phyloP scores from a whole-genome alignment of 1,139 yeast genomes.

The Lodderomyces parapsilosis region DNA sequence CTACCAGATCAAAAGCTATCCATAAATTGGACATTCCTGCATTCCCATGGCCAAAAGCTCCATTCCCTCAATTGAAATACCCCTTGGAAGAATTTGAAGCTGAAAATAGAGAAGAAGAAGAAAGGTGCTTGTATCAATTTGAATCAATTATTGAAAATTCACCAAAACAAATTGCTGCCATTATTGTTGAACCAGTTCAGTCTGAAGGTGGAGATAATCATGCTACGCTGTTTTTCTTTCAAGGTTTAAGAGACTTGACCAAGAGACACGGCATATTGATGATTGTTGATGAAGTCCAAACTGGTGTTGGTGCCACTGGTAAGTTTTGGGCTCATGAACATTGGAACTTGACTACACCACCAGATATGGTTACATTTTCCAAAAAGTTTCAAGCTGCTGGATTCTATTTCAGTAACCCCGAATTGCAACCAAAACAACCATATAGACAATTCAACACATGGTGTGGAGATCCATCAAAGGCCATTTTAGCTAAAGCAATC shows the following conservation, averaged over 20 bases:
- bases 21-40: slow-evolving; percentile 78
- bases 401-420: slow-evolving; percentile 65
- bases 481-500: slow-evolving; percentile 62
- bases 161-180: slow-evolving; percentile 58
- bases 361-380: slow-evolving; percentile 73
- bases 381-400: slow-evolving; percentile 82
- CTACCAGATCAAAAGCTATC: slow-evolving; percentile 72
- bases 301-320: slow-evolving; percentile 76
- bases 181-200: slow-evolving; percentile 72
- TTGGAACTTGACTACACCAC: slow-evolving; percentile 61
- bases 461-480: slow-evolving; percentile 80
- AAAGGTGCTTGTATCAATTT: slow-evolving; percentile 54
- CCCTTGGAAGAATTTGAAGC: slow-evolving; percentile 55
- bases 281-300: slow-evolving; percentile 74
- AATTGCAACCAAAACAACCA: slow-evolving; percentile 59
- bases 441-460: slow-evolving; percentile 81
- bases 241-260: slow-evolving; percentile 63
- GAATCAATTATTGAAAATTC: slow-evolving; percentile 50
- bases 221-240: slow-evolving; percentile 60
- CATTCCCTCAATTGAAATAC: slow-evolving; percentile 64
- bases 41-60: slow-evolving; percentile 76
- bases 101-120: slow-evolving; percentile 60
- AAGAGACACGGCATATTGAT: slow-evolving; percentile 56
- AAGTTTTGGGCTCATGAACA: slow-evolving; percentile 74
- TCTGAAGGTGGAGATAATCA: slow-evolving; percentile 79